Base-by-base conservation (phyloP, 2,329 filamentous ascomycete species). In the Fusarium robinianum region DNA sequence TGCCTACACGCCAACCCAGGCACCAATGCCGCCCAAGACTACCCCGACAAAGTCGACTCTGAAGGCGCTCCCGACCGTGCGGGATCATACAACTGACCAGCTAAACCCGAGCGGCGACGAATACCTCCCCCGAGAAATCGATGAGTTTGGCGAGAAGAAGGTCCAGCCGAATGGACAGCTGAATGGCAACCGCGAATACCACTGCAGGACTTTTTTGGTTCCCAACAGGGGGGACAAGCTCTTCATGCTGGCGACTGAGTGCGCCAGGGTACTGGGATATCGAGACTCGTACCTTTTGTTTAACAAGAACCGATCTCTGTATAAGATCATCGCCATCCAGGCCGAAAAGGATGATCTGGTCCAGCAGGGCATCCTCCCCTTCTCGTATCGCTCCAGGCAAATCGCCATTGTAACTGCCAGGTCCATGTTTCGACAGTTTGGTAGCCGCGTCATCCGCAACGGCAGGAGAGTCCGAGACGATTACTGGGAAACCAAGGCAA, bases 341-440 rank as follows among this genome's bases (percentile, higher is more conserved):
- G 77, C 86, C 18, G 94, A 99, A 67, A 99, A 99, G 76, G 94
- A 99, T 67, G 90, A 97, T 63, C 77, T 99, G 11, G 96, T 99
- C 34, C 79, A 85, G 53, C 91, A 97, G 72, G 94, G 97, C 63
- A 95, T 97, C 45, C 75, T 99, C 14, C 94, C 94, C 0, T 99
- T 97, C 68, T 96, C 92, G 4, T 99, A 99, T 67, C 84, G 94
- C 30, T 99, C 94, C n/a, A 84, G 94, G 36, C 94, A 99, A 70
- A 99, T 99, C 58, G 94, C 94, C 37, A 96, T 99, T 51, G 94
- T 99, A 29, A 97, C 94, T 1, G 94, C 94, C 19, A 84, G 90
- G 54, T 97, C 92, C 59, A 99, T 99, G 94, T 99, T 97, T 70
- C 85, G 94, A 29, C 94, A 99, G 67, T 99, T 99, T 68, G 94